Conservation (phyloP, 768 basidiomycete species). For the Russula emetica region DNA sequence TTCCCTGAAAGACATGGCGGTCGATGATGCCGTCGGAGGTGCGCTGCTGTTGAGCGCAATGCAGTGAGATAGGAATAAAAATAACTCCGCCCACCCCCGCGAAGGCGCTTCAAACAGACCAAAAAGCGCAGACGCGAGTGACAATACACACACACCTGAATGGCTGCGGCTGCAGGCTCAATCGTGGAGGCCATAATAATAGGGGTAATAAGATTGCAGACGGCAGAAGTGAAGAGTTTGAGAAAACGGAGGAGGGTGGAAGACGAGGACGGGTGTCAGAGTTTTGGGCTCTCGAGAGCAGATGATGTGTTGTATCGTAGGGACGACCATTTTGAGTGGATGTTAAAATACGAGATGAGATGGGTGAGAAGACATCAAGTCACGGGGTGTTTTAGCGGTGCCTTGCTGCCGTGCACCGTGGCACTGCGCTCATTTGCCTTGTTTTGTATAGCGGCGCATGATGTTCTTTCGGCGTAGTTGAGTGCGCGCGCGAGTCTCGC, state of each 20-base stretch:
- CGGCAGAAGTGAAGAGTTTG: neutral
- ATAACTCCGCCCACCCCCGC: neutral
- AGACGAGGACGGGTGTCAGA: neutral
- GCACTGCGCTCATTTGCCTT: neutral
- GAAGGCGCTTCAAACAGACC: neutral
- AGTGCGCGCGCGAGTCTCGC: no score
- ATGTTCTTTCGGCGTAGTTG: no score
- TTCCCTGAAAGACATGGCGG: conserved; percentile 14
- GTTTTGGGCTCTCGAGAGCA: no score
- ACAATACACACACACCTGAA: neutral
- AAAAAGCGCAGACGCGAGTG: neutral
- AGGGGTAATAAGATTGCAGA: neutral
- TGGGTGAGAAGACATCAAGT: no score
- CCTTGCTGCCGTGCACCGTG: no score
- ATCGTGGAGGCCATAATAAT: neutral
- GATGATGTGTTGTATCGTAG: no score
- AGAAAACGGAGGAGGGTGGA: neutral
- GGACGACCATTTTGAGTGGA: no score
- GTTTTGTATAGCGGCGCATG: neutral
- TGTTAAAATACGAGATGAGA: no score
- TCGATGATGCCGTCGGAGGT: conserved; percentile 10
- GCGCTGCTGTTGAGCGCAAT: neutral
- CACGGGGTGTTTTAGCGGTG: neutral
- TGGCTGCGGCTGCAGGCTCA: neutral
- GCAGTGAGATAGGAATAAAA: neutral